phyloP scores from a whole-genome alignment of 192 early-diverging fungal genomes.

The Kappamyces sp. region DNA sequence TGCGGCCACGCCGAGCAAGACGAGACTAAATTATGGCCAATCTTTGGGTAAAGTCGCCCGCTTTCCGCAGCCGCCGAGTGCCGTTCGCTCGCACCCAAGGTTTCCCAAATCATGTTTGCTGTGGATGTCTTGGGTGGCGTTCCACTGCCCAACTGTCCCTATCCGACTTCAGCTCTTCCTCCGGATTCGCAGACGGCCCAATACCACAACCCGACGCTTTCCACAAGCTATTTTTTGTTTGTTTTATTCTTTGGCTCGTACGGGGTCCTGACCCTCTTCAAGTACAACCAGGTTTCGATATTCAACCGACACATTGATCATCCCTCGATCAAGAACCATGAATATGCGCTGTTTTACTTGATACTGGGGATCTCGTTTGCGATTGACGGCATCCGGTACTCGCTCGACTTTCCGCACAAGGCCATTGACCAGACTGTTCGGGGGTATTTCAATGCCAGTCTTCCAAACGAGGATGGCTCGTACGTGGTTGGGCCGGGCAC shows the following conservation, averaged over 20 bases:
- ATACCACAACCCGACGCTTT: slow-evolving; percentile 26
- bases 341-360: slow-evolving; percentile 26
- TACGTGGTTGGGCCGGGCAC: slow-evolving; percentile 24
- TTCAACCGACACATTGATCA: slow-evolving; percentile 34
- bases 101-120: slow-evolving; percentile 8
- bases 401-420: slow-evolving; percentile 20
- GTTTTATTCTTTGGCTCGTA: slow-evolving; percentile 15
- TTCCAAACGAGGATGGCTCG: slow-evolving; percentile 1
- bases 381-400: slow-evolving; percentile 34
- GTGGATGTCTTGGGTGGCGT: slow-evolving; percentile 28
- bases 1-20: too few species aligned
- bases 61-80: too few species aligned
- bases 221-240: slow-evolving; percentile 23
- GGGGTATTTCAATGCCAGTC: not conserved
- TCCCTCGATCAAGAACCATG: slow-evolving; percentile 25
- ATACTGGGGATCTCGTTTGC: slow-evolving; percentile 23
- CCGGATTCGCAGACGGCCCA: slow-evolving; percentile 4
- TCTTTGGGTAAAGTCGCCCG: too few species aligned
- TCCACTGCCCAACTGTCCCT: slow-evolving; percentile 39
- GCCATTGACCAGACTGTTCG: not conserved
- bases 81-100: too few species aligned
- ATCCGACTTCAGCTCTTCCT: slow-evolving; percentile 17
- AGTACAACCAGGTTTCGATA: slow-evolving; percentile 23
- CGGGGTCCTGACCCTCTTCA: slow-evolving; percentile 12
- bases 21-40: too few species aligned